These are phyloP conservation scores for Termitomyces sp. DNA, from an alignment of 768 basidiomycete genomes.

Conservation along the genomic window DNA sequence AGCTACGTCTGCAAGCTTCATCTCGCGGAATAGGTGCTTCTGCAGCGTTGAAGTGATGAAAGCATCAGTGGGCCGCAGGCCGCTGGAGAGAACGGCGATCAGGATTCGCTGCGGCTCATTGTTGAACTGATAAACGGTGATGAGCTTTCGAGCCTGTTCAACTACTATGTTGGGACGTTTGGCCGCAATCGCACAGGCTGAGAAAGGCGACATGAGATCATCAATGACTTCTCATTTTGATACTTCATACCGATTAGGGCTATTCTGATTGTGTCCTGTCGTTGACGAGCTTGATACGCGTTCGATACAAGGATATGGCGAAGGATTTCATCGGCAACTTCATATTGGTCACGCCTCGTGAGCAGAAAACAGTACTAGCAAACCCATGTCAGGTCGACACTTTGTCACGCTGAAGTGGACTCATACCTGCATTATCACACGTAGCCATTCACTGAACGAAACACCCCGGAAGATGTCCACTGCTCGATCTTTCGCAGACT, in stretches of 20 bases:
- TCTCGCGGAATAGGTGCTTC: conserved; percentile 81
- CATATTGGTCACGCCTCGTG: conserved; percentile 59
- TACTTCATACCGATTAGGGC: conserved; percentile 61
- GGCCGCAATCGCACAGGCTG: conserved; percentile 72
- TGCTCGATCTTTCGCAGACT: conserved; percentile 39
- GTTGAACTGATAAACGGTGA: conserved; percentile 77
- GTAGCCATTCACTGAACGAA: conserved; percentile 81
- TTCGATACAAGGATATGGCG: conserved; percentile 74
- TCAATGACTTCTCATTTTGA: background rate
- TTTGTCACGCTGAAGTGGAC: background rate
- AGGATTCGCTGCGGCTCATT: conserved; percentile 83
- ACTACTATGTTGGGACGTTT: conserved; percentile 57
- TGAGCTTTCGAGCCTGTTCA: conserved; percentile 75
- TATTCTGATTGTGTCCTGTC: conserved; percentile 71
- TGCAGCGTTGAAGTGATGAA: conserved; percentile 79
- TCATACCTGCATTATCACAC: conserved; percentile 79
- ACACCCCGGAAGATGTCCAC: conserved; percentile 79
- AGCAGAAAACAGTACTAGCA: conserved; percentile 72
- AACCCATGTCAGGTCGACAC: background rate
- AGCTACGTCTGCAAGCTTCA: conserved; percentile 65
- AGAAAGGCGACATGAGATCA: conserved; percentile 1
- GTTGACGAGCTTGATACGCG: conserved; percentile 58
- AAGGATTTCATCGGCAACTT: conserved; percentile 70
- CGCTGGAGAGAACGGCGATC: conserved; percentile 68
- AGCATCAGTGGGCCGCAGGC: conserved; percentile 65